Conservation (phyloP, 257 asterid genomes). For the Eucommia ulmoides region DNA sequence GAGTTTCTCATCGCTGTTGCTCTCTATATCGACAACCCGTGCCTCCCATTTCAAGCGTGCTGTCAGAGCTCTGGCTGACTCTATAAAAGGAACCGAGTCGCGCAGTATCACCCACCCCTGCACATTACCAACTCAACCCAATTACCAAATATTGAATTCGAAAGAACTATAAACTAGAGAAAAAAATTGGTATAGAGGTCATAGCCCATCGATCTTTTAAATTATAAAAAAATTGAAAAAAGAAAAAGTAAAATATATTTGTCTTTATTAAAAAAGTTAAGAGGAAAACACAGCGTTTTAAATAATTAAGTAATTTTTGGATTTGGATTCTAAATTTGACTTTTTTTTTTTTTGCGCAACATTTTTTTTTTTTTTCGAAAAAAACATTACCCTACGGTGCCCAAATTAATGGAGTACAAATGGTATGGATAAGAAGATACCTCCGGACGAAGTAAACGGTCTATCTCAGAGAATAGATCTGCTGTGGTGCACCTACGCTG, state of each 20-base stretch:
- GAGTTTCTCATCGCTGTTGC: constrained; percentile 70
- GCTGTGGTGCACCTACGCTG: constrained; percentile 66
- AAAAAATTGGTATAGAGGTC: no score
- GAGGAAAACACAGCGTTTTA: background rate
- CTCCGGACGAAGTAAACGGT: constrained; percentile 99
- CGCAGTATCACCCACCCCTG: constrained; percentile 95
- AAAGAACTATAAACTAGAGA: no score
- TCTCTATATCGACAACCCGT: constrained; percentile 80
- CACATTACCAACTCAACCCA: no score
- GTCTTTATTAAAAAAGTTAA: no score
- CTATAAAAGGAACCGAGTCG: constrained; percentile 55
- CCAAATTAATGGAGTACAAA: background rate
- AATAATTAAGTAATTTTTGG: background rate
- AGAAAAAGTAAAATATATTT: no score
- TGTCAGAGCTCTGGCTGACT: constrained; percentile 66
- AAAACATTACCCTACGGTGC: no score
- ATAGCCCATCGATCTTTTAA: no score
- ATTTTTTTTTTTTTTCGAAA: no score
- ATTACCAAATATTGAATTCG: no score
- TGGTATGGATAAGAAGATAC: constrained; percentile 19
- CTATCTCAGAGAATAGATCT: constrained; percentile 73
- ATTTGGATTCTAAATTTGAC: background rate
- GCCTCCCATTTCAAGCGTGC: constrained; percentile 93
- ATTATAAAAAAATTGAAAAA: no score
- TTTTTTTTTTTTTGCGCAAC: no score